Conservation (phyloP, 2,329 filamentous ascomycete species). For the Metarhizium brunneum region DNA sequence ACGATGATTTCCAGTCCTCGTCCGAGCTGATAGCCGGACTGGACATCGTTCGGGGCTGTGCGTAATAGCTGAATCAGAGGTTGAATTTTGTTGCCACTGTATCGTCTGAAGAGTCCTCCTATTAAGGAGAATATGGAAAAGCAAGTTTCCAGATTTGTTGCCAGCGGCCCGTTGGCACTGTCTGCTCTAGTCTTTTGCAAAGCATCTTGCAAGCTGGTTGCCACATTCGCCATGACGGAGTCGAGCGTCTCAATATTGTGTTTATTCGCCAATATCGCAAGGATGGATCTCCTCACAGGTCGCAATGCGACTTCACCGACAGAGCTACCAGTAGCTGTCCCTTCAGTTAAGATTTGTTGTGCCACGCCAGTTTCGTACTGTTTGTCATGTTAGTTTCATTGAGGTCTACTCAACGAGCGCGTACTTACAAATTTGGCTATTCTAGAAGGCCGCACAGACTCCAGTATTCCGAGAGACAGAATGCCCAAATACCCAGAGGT, state of each 20-base stretch:
- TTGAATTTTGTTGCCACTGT: constrained; percentile 24
- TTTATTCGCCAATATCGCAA: constrained; percentile 36
- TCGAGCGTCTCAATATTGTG: constrained; percentile 26
- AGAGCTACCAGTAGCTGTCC: constrained; percentile 9
- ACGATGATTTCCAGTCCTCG: constrained; percentile 33
- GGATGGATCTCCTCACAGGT: constrained; percentile 24
- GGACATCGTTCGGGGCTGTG: constrained; percentile 22
- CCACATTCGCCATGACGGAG: constrained; percentile 17
- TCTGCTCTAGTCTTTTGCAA: constrained; percentile 7
- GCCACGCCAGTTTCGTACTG: constrained; percentile 28
- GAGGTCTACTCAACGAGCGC: neutral
- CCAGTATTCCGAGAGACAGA: constrained; percentile 29
- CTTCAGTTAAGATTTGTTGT: constrained; percentile 23
- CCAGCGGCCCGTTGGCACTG: neutral
- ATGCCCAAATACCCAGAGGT: constrained; percentile 19
- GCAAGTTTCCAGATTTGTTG: neutral
- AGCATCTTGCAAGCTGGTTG: constrained; percentile 14
- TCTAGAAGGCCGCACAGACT: constrained; percentile 23
- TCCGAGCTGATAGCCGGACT: constrained; percentile 30
- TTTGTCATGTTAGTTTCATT: constrained; percentile 4
- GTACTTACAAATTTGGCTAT: constrained; percentile 25
- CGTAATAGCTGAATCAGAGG: constrained; percentile 25
- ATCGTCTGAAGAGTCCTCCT: constrained; percentile 28
- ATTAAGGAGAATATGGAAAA: constrained; percentile 25
- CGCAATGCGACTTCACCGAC: constrained; percentile 9